Conservation (phyloP, 1,139 yeast genomes). For the Kodamaea plutei region DNA sequence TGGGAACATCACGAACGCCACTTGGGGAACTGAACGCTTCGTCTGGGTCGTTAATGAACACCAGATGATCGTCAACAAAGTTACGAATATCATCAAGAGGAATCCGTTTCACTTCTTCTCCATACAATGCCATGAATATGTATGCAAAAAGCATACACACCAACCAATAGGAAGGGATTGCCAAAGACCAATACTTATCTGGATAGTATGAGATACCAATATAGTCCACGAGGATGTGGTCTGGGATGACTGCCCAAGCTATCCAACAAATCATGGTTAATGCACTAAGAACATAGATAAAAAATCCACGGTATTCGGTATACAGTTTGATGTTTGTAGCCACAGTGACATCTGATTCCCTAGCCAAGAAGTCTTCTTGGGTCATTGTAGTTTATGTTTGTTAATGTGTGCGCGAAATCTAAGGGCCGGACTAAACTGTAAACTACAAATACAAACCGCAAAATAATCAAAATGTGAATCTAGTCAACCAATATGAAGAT, state of each 20-base stretch:
- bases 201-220: conserved; percentile 72
- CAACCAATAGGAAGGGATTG: conserved; percentile 65
- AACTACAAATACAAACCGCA: too few relatives aligned
- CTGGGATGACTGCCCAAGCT: conserved; percentile 70
- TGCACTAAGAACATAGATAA: conserved; percentile 61
- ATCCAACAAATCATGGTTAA: conserved; percentile 51
- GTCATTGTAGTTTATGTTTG: too few relatives aligned
- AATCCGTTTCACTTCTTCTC: conserved; percentile 67
- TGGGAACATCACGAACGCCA: conserved; percentile 82
- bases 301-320: conserved; percentile 80
- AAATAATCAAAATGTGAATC: too few relatives aligned
- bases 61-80: conserved; percentile 66
- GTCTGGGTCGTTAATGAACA: conserved; percentile 34
- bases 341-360: conserved; percentile 73
- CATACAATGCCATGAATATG: conserved; percentile 64
- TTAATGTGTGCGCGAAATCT: too few relatives aligned
- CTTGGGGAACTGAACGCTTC: conserved; percentile 56
- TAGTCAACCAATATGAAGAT: too few relatives aligned
- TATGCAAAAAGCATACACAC: conserved; percentile 70
- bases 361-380: conserved; percentile 55
- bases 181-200: conserved; percentile 83
- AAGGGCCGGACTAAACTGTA: too few relatives aligned
- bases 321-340: conserved; percentile 62
- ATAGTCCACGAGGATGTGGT: conserved; percentile 39
- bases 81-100: conserved; percentile 56